These are phyloP conservation scores for Chaetomium globosum DNA, from an alignment of 2,329 filamentous ascomycete species.

Conservation along the genomic window DNA sequence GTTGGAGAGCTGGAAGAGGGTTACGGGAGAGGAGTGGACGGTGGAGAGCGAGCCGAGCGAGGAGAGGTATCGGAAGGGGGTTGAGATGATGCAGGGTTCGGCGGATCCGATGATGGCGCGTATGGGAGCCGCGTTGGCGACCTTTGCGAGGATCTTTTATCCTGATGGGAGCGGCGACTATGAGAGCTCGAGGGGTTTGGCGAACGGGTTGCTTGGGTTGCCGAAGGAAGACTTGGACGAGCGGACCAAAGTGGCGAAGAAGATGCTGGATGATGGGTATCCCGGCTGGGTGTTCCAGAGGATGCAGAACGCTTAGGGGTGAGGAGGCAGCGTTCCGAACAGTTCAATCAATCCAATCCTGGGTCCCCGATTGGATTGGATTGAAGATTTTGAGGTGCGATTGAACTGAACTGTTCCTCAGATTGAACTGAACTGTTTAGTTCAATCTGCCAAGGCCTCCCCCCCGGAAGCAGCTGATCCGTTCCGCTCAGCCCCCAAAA, in stretches of 20 bases:
- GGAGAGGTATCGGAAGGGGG: neutral
- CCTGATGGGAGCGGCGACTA: conserved; percentile 6
- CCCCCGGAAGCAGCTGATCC: no score
- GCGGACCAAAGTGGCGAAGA: conserved; percentile 1
- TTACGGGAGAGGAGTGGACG: conserved; percentile 14
- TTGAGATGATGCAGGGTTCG: neutral
- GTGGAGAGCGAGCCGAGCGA: neutral
- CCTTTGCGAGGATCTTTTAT: conserved; percentile 4
- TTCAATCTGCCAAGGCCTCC: no score
- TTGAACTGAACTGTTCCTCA: no score
- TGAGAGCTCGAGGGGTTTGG: conserved; percentile 5
- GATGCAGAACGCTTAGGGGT: neutral
- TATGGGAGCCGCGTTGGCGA: neutral
- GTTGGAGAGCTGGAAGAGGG: conserved; percentile 17
- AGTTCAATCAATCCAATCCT: no score
- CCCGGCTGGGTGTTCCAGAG: neutral
- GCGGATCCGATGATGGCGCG: neutral
- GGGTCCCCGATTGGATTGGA: no score
- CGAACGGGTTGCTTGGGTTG: conserved; percentile 8
- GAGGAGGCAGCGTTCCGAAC: no score
- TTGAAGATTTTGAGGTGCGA: no score
- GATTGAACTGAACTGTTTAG: no score
- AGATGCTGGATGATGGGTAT: conserved; percentile 12
- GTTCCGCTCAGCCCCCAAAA: no score
- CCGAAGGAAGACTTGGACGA: conserved; percentile 14